Percentiles rank a stretch among this genome's conserved stretches.
Conservation (phyloP, 2,329 filamentous ascomycete genomes). For the Aciculosporium take region DNA sequence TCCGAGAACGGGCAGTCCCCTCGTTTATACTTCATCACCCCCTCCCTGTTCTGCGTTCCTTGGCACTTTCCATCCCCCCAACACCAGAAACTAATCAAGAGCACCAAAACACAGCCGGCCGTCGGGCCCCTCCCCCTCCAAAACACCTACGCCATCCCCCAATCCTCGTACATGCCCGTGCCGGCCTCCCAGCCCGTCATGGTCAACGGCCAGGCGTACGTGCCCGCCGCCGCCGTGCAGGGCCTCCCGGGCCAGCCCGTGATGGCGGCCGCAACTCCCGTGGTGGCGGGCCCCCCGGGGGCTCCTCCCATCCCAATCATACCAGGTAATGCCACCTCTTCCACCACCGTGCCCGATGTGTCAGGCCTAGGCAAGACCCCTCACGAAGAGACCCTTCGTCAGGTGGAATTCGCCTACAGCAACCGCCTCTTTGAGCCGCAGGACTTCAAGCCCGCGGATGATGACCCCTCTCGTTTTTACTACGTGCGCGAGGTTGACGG, state of each 20-base stretch:
- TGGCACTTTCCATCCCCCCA: too few species aligned
- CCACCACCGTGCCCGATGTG: constrained; percentile 27
- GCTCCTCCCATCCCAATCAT: constrained; percentile 18
- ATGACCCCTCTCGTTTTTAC: constrained; percentile 46
- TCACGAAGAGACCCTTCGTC: constrained; percentile 31
- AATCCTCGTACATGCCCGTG: constrained; percentile 10
- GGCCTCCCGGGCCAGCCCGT: constrained; percentile 12
- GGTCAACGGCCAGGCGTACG: constrained; percentile 16
- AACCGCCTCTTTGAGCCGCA: constrained; percentile 41
- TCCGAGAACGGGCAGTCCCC: background rate
- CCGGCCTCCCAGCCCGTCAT: constrained; percentile 19
- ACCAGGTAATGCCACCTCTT: constrained; percentile 23
- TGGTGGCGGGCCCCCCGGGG: constrained; percentile 13
- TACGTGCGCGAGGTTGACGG: constrained; percentile 46
- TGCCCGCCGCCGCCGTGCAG: constrained; percentile 8
- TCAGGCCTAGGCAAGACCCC: constrained; percentile 37
- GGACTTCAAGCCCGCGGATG: constrained; percentile 48
- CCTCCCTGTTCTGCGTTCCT: too few species aligned
- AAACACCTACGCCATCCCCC: constrained; percentile 19
- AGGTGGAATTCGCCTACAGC: constrained; percentile 32
- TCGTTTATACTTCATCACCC: too few species aligned
- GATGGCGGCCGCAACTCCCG: constrained; percentile 2
- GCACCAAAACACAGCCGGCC: constrained; percentile 16
- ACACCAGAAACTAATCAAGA: constrained; percentile 8
- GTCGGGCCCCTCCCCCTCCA: constrained; percentile 16